A percentile compares a stretch with the other conserved stretches of the same genome.
Evolutionary conservation across 148 eudicot genomes (phyloP).

Genomic region (Fagopyrum tataricum): DNA sequence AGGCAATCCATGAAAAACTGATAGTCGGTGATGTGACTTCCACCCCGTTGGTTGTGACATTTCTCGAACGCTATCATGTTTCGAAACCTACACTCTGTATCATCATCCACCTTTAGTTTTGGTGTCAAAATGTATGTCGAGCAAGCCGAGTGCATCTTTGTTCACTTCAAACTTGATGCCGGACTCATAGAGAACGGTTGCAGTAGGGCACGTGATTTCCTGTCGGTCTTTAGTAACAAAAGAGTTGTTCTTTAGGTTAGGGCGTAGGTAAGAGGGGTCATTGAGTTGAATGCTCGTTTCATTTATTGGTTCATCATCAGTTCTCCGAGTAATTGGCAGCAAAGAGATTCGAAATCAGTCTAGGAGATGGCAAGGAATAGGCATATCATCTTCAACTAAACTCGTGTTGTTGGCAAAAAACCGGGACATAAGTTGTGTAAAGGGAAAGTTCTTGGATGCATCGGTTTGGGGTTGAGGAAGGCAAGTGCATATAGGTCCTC

Average conservation of each 20-base stretch:
- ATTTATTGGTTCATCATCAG: too few relatives aligned
- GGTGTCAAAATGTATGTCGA: constrained; percentile 4
- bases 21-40: constrained; percentile 15
- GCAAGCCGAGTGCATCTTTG: background rate
- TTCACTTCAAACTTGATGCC: constrained; percentile 5
- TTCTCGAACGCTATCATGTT: constrained; percentile 13
- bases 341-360: background rate
- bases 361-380: background rate
- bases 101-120: background rate
- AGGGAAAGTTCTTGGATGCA: too few relatives aligned
- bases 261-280: too few relatives aligned
- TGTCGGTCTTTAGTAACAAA: too few relatives aligned
- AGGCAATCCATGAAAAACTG: constrained; percentile 25
- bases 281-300: too few relatives aligned
- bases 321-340: background rate
- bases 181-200: background rate
- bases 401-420: too few relatives aligned
- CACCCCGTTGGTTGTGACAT: background rate
- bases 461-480: too few relatives aligned
- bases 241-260: too few relatives aligned
- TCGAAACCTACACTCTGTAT: background rate
- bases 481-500: background rate
- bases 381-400: background rate
- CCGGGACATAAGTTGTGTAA: too few relatives aligned
- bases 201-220: background rate